Evolutionary conservation across 2,329 filamentous ascomycete genomes (phyloP), one percentile per base, ranked within the genome.

Genomic region (Colletotrichum shisoi): DNA sequence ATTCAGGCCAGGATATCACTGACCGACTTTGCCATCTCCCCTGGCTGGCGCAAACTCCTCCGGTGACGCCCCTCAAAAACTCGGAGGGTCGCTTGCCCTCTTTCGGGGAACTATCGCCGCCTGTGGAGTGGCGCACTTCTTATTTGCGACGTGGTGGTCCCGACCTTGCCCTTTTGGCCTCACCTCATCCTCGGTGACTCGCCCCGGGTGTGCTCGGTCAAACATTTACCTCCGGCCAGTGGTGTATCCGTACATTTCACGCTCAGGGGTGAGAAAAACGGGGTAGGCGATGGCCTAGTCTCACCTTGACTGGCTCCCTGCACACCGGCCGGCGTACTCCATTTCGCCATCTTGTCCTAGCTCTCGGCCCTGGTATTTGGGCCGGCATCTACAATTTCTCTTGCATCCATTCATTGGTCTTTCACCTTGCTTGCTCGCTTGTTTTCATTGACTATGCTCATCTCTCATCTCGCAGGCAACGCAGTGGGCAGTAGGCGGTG

Each of bases 401-500:
- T 15, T n/a, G 21, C 62, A 54, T 57, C 52, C 65, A 68, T 57
- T 52, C 65, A 68, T 68, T 68, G 65, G 65, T 8, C 11, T 60
- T 42, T 60, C 54, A 64, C 65, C 54, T 60, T 12, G 31, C 31
- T 51, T 40, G 54, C 65, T 60, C 24, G 42, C 51, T 70, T 70
- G 58, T 69, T 72, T 71, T 71, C 68, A 68, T 71, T 69, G 59
- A 66, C 52, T 57, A 67, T 68, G 67, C 68, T 71, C 73, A 72
- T 74, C 71, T 73, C 68, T 71, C 73, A 72, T 74, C 71, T 73
- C 72, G 70, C 71, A 73, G 67, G 69, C 54, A 51, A 65, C 54
- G 61, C 64, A 65, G 52, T 60, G 42, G 19, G 15, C 44, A 39
- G 63, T 27, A 48, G 63, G 61, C 64, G 24, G 53, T 58, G 61